Conservation (phyloP, 768 basidiomycete species). For the Sistotremastrum niveocremeum region DNA sequence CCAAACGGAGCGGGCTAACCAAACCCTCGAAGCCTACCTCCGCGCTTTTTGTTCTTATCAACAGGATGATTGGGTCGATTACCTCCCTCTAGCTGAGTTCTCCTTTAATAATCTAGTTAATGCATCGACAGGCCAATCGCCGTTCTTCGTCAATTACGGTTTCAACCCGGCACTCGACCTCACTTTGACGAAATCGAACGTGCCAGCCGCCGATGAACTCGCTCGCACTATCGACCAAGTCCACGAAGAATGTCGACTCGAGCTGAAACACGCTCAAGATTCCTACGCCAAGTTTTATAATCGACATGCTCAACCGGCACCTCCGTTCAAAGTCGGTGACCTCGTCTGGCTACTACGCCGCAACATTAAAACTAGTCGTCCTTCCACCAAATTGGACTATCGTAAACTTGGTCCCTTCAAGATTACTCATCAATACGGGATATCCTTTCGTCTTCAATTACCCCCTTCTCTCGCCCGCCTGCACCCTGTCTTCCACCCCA, state of each 20-base stretch:
- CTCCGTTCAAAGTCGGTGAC: slow-evolving; percentile 19
- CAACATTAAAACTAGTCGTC: slow-evolving; percentile 29
- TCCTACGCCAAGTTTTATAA: slow-evolving; percentile 18
- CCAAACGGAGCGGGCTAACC: slow-evolving; percentile 24
- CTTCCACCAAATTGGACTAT: slow-evolving; percentile 26
- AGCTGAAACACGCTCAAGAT: slow-evolving; percentile 19
- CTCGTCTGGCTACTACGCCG: slow-evolving; percentile 23
- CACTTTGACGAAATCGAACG: slow-evolving; percentile 14
- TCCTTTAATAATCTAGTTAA: slow-evolving; percentile 24
- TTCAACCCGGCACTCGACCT: slow-evolving; percentile 15
- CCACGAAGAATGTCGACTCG: slow-evolving; percentile 20
- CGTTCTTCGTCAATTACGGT: slow-evolving; percentile 24
- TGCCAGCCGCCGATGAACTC: slow-evolving; percentile 21
- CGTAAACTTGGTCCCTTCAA: slow-evolving; percentile 17
- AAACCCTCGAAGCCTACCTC: slow-evolving; percentile 25
- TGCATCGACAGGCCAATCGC: slow-evolving; percentile 20
- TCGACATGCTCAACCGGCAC: slow-evolving; percentile 12
- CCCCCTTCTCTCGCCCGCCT: background rate
- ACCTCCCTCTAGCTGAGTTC: slow-evolving; percentile 28
- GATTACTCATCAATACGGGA: background rate
- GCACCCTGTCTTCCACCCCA: slow-evolving; percentile 13
- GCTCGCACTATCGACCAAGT: slow-evolving; percentile 16
- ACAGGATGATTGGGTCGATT: slow-evolving; percentile 30
- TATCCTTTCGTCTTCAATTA: slow-evolving; percentile 7
- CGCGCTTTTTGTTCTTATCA: slow-evolving; percentile 21